Percentiles rank a stretch among this genome's conserved stretches.
Evolutionary conservation across 441 rosid genomes (phyloP).

Genomic region (Bocquillonia castaneifolia): DNA sequence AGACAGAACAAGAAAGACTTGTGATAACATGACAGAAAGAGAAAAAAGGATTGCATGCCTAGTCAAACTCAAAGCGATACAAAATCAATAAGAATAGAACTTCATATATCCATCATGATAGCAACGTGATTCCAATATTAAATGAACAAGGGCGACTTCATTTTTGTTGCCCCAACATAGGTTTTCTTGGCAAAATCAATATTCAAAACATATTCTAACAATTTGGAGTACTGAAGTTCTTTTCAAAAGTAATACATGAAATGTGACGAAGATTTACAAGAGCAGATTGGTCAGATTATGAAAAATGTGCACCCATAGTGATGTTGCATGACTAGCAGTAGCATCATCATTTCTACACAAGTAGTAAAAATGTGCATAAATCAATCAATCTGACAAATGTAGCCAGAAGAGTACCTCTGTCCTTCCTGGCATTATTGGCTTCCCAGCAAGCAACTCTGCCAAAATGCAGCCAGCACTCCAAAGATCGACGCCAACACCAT

Average conservation of each 20-base stretch:
- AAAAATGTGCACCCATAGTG: not conserved
- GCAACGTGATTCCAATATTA: not conserved
- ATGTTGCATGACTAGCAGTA: conserved; percentile 3
- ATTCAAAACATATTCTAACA: not conserved
- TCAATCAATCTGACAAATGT: conserved; percentile 7
- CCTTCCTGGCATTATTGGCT: conserved; percentile 87
- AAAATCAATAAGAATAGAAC: not conserved
- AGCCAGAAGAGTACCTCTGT: conserved; percentile 56
- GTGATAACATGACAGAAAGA: not conserved
- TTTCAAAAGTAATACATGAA: conserved; percentile 9
- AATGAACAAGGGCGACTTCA: not conserved
- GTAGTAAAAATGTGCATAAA: conserved; percentile 1
- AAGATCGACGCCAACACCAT: conserved; percentile 71
- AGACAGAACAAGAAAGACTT: conserved; percentile 2
- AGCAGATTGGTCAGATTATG: not conserved
- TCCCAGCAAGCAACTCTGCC: conserved; percentile 86
- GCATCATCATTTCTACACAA: conserved; percentile 11
- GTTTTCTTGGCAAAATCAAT: not conserved
- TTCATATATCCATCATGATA: not conserved
- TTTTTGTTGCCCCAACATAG: not conserved
- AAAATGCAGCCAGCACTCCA: conserved; percentile 98
- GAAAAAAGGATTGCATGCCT: not conserved
- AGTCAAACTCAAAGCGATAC: conserved; percentile 6
- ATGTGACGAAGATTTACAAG: conserved; percentile 9
- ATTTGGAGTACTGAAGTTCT: not conserved